Evolutionary conservation across 768 basidiomycete species (phyloP).

Genomic region (Phanerodontia chrysosporium): DNA sequence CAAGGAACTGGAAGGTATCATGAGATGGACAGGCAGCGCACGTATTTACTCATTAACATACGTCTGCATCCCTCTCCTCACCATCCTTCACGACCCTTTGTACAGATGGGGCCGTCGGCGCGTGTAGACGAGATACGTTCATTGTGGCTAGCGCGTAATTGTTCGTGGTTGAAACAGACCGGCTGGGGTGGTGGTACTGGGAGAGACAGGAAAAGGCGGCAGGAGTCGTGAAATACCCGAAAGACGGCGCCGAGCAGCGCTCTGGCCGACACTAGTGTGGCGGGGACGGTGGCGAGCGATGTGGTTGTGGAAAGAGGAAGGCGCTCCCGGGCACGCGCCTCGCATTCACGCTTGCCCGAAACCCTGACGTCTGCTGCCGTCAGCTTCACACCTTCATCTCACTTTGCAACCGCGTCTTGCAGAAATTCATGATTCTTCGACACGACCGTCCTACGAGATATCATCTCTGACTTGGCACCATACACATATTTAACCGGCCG

Average conservation of each 20-base stretch:
- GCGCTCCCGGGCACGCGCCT: neutral
- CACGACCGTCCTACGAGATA: neutral
- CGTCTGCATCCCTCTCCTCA: slow-evolving; percentile 26
- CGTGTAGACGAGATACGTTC: slow-evolving; percentile 23
- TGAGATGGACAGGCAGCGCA: neutral
- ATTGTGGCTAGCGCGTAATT: slow-evolving; percentile 8
- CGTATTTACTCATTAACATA: slow-evolving; percentile 8
- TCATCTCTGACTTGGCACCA: neutral
- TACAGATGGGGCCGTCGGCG: slow-evolving; percentile 11
- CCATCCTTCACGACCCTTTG: slow-evolving; percentile 20
- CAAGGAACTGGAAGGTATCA: slow-evolving; percentile 19
- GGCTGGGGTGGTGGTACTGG: neutral
- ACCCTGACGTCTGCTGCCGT: neutral
- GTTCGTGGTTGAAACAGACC: neutral
- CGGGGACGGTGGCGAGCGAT: neutral
- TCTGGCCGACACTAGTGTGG: neutral
- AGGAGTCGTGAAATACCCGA: too few species aligned
- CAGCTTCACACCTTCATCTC: neutral
- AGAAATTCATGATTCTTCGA: neutral
- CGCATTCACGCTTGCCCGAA: neutral
- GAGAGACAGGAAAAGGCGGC: too few species aligned
- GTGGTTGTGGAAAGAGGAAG: neutral
- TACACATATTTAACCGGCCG: neutral
- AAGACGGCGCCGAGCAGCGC: neutral
- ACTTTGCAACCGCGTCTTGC: neutral